Percentiles rank a stretch among this genome's conserved stretches.
Conservation (phyloP, 164 flowering plant species). For the Stephania yunnanensis region DNA sequence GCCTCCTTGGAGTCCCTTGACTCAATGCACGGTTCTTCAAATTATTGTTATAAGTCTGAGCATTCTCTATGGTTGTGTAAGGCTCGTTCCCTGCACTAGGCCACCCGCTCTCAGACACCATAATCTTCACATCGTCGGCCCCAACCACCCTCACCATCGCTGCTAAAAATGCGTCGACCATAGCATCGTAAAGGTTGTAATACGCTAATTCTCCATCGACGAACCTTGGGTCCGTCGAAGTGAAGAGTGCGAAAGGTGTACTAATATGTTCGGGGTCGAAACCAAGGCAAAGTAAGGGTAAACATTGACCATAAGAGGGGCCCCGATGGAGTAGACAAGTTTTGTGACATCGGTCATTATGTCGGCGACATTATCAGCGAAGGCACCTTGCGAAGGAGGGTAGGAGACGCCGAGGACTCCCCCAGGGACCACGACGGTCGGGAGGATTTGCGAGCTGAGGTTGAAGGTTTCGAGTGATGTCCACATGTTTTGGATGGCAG, state of each 20-base stretch:
- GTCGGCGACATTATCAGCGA: neutral
- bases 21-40: neutral
- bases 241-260: slow-evolving; percentile 2
- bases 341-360: neutral
- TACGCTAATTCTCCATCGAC: neutral
- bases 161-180: neutral
- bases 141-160: neutral
- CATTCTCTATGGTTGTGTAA: neutral
- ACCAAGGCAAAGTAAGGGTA: slow-evolving; percentile 5
- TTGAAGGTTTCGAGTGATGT: neutral
- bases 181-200: slow-evolving; percentile 4
- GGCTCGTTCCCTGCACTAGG: slow-evolving; percentile 7
- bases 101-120: slow-evolving; percentile 9
- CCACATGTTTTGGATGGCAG: neutral
- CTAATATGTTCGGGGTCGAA: slow-evolving; percentile 5
- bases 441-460: neutral
- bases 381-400: slow-evolving; percentile 2
- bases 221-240: neutral
- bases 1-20: slow-evolving; percentile 2
- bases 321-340: neutral
- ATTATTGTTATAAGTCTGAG: slow-evolving; percentile 5
- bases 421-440: neutral
- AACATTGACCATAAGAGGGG: slow-evolving; percentile 5
- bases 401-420: slow-evolving; percentile 2
- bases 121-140: neutral